Base-by-base conservation (phyloP, 805 yeast genomes). In the Lipomyces kockii region DNA sequence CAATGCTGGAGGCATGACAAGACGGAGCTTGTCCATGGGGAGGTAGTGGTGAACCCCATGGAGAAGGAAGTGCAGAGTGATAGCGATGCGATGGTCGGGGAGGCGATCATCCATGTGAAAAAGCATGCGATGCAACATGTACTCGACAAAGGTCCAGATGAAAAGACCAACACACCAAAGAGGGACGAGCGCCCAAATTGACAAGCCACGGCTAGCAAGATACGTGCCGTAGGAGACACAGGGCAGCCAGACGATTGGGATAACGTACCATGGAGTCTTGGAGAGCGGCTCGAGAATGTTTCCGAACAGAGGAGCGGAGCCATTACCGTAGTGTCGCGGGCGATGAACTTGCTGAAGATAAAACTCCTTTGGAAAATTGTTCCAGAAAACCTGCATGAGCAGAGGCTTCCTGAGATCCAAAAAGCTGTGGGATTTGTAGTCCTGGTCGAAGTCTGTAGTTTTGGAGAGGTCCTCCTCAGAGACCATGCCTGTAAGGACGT, bases 31-130 rank as follows among this genome's bases (percentile, higher is more conserved):
- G 81, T 95, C 99, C 99, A 96, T 95, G 71, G 99, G 99, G 73
- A 95, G 84, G 78, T 91, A 95, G 79, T 95, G 99, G 78, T 95
- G 99, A 61, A 93, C 89, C 65, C 99, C 99, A 75, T 95, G 99
- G 72, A 94, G 82, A 66, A 92, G 78, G 83, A 95, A 95, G 79
- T 95, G 99, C 55, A 92, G 66, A 0, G 97, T 86, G 75, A 90
- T 88, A 7, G 91, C 90, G 25, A 85, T 59, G 60, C 86, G 88
- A 78, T 90, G 85, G 70, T 91, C 90, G 14, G 99, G 99, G 67
- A 96, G 83, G 77, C 88, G 86, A 62, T 86, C 82, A 78, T 95
- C 99, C 75, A 95, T 82, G 78, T 95, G 99, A 88, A 95, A 95
- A 68, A 95, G 78, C 78, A 92, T 92, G 74, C 99, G 87, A 78